Evolutionary conservation across 2,329 filamentous ascomycete genomes (phyloP), one percentile per base, ranked within the genome.

Genomic region (Cordyceps javanica): DNA sequence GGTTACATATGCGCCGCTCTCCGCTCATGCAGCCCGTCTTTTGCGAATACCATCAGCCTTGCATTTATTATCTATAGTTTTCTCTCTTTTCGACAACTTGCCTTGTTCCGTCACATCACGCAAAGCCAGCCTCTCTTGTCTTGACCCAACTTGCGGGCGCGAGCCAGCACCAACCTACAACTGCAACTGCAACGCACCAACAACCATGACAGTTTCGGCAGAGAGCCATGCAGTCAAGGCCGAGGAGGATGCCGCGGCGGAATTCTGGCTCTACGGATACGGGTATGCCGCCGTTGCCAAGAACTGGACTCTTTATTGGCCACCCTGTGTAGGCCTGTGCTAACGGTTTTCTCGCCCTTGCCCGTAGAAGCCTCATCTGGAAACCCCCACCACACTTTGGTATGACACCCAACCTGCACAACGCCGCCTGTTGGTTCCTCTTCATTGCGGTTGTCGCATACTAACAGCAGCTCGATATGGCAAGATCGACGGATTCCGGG

Each of bases 201-300:
- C 28, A 49, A 49, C n/a, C 38, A 50, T 30, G 30, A 36, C 25
- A 10, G 14, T 16, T 16, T 19, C 14, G 16, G 8, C 44, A 3
- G 44, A 46, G 8, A 30, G 8, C 11, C 26, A 5, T 16, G 14
- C 44, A 10, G 3, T 11, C 28, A 23, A n/a, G 8, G 28, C 28
- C 4, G 28, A 34, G 26, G 62, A 65, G 26, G 62, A 65, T 8
- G 58, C 70, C 48, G 60, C 67, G 45, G 63, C 82, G 36, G 90
- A 96, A 69, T 91, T 97, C 67, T 99, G 94, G 94, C 79, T 99
- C 46, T 97, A 96, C 73, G 94, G 94, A 61, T 99, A 97, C 69
- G 94, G 93, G 93, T 96, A 77, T 63, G 80, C 52, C 49, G 26
- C 21, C 41, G 23, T 42, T 44, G 38, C 19, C 38, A 41, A 23